Base-by-base conservation (phyloP, 257 asterid species). In the Ophiorrhiza pumila region DNA sequence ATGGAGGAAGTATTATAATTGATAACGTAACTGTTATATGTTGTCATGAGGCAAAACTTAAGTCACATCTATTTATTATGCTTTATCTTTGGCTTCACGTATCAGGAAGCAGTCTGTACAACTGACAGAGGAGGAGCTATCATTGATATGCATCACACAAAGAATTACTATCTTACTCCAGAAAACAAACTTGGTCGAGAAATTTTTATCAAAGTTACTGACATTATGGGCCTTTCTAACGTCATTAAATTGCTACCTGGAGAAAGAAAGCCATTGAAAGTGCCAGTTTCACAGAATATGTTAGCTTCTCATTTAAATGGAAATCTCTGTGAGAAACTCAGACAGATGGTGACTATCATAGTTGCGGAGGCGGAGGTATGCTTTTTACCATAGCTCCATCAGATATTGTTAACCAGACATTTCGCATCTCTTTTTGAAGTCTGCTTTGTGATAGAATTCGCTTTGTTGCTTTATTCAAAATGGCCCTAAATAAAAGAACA, bases 161-260 rank as follows among this genome's bases (percentile, higher is more conserved):
- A 80, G 84, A 85, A 78, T 74, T 85, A 87, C 81, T 83, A 85
- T 77, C 82, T 94, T 64, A 83, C 89, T 69, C 98, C 97, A 69
- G 91, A 89, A 81, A 94, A 94, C 82, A 90, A 86, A 81, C 95
- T 94, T 72, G 98, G 97, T 71, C 88, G 81, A 88, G 97, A 90
- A 84, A 89, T 94, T 75, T 94, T 86, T 79, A 84, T 91, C 74
- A 77, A 89, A 87, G 84, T 87, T 72, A 66, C 83, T 76, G 92
- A 83, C 73, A 84, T 66, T 65, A 72, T 71, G 67, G 90, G 89
- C 65, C 77, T 77, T 69, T 76, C 90, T 49, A 80, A 80, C 71
- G 80, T 83, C 66, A 81, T 90, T 68, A 88, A 85, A 80, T 83
- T 94, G 95, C 95, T 96, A 72, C 85, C 99, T 23, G 98, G 96